Base-by-base conservation (phyloP, 495 filamentous ascomycete genomes). In the Chaetomium tenue region DNA sequence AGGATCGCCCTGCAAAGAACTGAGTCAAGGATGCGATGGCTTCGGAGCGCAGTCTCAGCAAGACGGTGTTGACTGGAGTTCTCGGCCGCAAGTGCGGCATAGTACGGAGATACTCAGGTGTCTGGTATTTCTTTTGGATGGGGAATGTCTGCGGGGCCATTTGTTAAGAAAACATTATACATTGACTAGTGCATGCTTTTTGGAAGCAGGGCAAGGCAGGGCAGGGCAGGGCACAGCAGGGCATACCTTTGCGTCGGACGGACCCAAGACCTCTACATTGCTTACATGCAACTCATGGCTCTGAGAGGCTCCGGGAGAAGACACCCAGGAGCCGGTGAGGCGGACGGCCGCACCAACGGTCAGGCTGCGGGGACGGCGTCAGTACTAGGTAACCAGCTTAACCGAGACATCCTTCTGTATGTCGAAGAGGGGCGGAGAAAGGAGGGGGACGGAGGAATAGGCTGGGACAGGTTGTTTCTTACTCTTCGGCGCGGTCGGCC, bases 121-220 rank as follows among this genome's bases (percentile, higher is more conserved):
- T 93, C 65, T 96, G 92, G 67, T 91, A 96, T 75, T 97, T 96
- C 76, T 95, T 95, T 74, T 97, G 93, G 48, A 97, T 85, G 2
- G 93, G 93, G 72, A 89, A 94, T 61, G 87, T 90, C 91, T 97
- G 73, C 56, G 67, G 60, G 28, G 53, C 40, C 28, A 60, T 60
- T 63, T 58, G 67, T 69, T 61, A 76, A 52, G 63, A 47, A 12
- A 54, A 9, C n/a, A n/a, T 13, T 12, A 40, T 52, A 13, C 2
- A 42, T 4, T 54, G 33, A 20, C 57, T 33, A 4, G 11, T 18
- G 15, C 5, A 4, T n/a, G 48, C 23, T 11, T 30, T 8, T 25
- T n/a, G n/a, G 16, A 25, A 51, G 15, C 57, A 63, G 53, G 58
- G 53, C 48, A 65, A 68, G 9, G 78, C 84, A 71, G n/a, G n/a